These are phyloP conservation scores for Lecanoromycetidae sp. DNA, from an alignment of 2,329 filamentous ascomycete species.

Conservation along the genomic window DNA sequence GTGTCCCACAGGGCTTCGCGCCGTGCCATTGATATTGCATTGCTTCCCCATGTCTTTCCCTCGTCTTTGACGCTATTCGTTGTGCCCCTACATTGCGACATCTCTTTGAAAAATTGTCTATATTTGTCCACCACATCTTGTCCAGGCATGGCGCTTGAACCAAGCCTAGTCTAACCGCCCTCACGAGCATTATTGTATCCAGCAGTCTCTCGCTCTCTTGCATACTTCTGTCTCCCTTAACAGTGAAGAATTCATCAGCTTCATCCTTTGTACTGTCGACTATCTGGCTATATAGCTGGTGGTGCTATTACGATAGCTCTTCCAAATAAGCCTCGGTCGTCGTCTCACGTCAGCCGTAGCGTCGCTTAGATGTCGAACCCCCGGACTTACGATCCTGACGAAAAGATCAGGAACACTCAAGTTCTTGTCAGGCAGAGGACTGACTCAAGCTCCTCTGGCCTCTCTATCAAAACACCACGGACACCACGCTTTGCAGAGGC, in stretches of 20 bases:
- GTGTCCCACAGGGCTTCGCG: constrained; percentile 6
- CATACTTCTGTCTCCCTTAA: not conserved
- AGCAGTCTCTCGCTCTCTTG: constrained; percentile 1
- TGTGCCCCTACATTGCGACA: not conserved
- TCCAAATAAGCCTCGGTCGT: not conserved
- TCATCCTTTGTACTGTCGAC: not conserved
- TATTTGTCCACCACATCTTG: not conserved
- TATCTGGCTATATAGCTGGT: not conserved
- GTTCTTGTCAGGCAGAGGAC: constrained; percentile 14
- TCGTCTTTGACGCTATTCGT: not conserved
- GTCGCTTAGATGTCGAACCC: constrained; percentile 17
- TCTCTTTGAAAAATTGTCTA: not conserved
- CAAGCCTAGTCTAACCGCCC: constrained; percentile 5
- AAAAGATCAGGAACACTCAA: constrained; percentile 11
- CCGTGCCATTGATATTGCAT: constrained; percentile 18
- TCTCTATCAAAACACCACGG: constrained; percentile 33
- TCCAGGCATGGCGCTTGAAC: constrained; percentile 16
- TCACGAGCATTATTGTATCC: not conserved
- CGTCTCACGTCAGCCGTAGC: constrained; percentile 13
- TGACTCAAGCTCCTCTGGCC: constrained; percentile 16
- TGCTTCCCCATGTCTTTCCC: constrained; percentile 18
- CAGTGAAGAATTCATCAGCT: constrained; percentile 1
- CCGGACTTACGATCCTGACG: constrained; percentile 1
- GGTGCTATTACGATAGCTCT: not conserved
- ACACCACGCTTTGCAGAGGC: constrained; percentile 54